Evolutionary conservation across 129 eudicot species (phyloP), one percentile per base, ranked within the genome.

Genomic region (Flaveria sonorensis): DNA sequence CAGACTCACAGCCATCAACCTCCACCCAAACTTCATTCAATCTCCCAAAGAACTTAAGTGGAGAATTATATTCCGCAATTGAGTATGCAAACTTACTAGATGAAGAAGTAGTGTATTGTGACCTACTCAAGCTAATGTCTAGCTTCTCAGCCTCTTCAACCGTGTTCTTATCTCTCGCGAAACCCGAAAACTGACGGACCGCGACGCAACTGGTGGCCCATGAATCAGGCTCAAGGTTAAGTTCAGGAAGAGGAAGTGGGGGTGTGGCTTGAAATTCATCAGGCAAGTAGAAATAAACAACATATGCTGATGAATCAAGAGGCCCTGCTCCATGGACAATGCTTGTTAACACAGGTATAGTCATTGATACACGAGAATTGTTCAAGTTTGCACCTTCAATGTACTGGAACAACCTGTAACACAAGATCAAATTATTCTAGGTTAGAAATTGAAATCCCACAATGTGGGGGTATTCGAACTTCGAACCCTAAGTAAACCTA

Each of bases 11-110:
- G 7, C 96, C 93, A 63, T 77, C 78, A 51, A 93, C 76, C 28
- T 90, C 92, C 60, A 90, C 86, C 98, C 98, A 93, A 2, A 93
- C 96, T 80, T 93, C 98, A 86, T 93, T 93, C 14, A 88, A 77
- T 46, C 97, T 90, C 23, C 90, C 86, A 73, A 87, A 66, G 57
- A 93, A 65, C 81, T 79, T 83, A 19, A 90, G 71, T 6, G 97
- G 98, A 60, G 95, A 88, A 80, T 85, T 82, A 61, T 93, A 93
- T 74, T 93, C 89, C 12, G 98, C 97, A 51, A 93, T 89, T 11
- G 97, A 90, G 83, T 93, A 93, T 7, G 91, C 88, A 80, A 88
- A 85, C 24, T 80, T 79, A 71, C 92, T 87, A 39, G 78, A 57
- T 10, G 88, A 74, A 79, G 93, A 81, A 61, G 96, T 84, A 20